Evolutionary conservation across 2,329 filamentous ascomycete species (phyloP).

Genomic region (Paraconiothyrium brasiliense): DNA sequence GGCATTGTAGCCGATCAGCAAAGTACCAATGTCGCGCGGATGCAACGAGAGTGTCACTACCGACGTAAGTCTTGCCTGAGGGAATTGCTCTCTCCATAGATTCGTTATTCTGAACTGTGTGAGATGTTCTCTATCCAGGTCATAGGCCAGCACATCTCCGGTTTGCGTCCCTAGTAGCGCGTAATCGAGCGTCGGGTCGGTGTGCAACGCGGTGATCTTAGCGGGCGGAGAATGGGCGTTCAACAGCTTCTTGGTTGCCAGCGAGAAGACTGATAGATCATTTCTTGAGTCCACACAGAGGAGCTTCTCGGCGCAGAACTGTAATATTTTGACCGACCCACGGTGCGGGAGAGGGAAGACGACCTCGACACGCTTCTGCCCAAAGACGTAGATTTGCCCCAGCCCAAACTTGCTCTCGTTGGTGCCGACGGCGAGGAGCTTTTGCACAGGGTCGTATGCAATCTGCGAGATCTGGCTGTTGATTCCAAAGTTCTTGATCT

Average conservation of each 20-base stretch:
- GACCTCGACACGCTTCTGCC: constrained; percentile 80
- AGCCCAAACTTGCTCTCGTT: constrained; percentile 85
- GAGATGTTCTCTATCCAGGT: constrained; percentile 82
- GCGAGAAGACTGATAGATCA: constrained; percentile 84
- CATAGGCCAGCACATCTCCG: constrained; percentile 90
- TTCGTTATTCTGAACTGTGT: constrained; percentile 86
- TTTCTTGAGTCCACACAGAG: constrained; percentile 86
- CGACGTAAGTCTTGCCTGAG: constrained; percentile 69
- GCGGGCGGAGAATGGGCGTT: constrained; percentile 80
- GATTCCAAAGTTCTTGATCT: constrained; percentile 64
- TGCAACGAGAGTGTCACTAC: constrained; percentile 86
- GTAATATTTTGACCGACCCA: constrained; percentile 78
- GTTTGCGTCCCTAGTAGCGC: constrained; percentile 83
- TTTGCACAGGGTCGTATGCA: constrained; percentile 93
- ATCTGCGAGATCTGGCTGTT: constrained; percentile 73
- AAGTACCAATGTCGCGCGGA: constrained; percentile 88
- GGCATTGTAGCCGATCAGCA: constrained; percentile 89
- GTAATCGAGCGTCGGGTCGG: constrained; percentile 93
- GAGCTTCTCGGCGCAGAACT: constrained; percentile 87
- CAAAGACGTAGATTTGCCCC: constrained; percentile 89
- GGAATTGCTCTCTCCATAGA: constrained; percentile 80
- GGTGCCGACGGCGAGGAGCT: constrained; percentile 90
- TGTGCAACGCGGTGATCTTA: constrained; percentile 75
- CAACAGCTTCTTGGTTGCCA: constrained; percentile 73
- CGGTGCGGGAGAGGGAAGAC: constrained; percentile 75